Evolutionary conservation across 108 stramenopile genomes (phyloP), one percentile per base, ranked within the genome.

Genomic region (Aurantiochytrium sp.): DNA sequence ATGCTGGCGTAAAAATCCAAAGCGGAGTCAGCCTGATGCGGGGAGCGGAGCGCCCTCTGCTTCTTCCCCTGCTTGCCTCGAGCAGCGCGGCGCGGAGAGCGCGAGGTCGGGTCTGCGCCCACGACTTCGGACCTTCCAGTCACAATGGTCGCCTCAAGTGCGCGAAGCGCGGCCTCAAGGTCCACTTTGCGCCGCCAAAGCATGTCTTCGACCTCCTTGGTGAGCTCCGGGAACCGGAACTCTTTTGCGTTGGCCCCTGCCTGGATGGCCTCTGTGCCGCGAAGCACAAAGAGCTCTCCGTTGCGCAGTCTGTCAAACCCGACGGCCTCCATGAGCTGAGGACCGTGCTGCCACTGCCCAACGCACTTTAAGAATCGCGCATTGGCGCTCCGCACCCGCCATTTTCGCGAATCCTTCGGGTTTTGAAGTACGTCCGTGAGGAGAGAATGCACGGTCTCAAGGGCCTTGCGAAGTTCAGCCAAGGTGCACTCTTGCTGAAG

Each of bases 111-210:
- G 39, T 17, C 24, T 6, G 6, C 39, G n/a, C 27, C 39, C 6
- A 81, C 30, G 6, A 48, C 45, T 12, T 24, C 32, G 12, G 73
- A 22, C 45, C 24, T 81, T 12, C 73, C 73, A 30, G 73, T 81
- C 1, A 81, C 45, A 30, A 81, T 81, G 73, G 73, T 48, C 6
- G 32, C 73, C 32, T 81, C 73, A 12, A 81, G 73, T 17, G 73
- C 73, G 21, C 45, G 39, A 48, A 81, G 45, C 0, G 73, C 73
- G 39, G 21, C 73, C 73, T 81, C 73, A 0, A 81, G 12, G 45
- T 81, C 73, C 15, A 48, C 73, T 42, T 81, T 81, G 39, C 73
- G 73, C 8, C 73, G 73, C 73, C 73, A 81, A 6, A 81, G 24
- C 39, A 81, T 48, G 45, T 41, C n/a, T 24, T 81, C 73, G 10